Percentiles rank a stretch among this genome's conserved stretches.
These are phyloP conservation scores for Ceratocystis huliohia DNA, from an alignment of 2,329 filamentous ascomycete genomes.

Conservation along the genomic window DNA sequence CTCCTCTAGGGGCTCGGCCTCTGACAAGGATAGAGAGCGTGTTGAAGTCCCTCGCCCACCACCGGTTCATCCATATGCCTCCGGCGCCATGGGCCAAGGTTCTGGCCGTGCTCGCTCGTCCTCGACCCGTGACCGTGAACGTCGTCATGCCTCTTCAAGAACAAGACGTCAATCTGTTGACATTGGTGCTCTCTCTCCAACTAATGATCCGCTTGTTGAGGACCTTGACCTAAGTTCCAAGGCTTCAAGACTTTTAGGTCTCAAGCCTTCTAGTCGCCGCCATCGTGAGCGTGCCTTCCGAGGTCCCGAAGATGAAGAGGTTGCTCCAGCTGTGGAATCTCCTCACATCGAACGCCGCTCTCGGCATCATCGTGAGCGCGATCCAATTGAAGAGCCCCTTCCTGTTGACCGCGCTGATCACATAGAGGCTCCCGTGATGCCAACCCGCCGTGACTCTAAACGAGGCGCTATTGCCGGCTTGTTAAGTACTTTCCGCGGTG, in stretches of 20 bases:
- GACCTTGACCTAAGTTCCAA: slow-evolving; percentile 38
- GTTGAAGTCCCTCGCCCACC: slow-evolving; percentile 39
- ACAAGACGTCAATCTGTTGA: slow-evolving; percentile 60
- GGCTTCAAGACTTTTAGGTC: slow-evolving; percentile 63
- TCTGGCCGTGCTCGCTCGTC: slow-evolving; percentile 53
- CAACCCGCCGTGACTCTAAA: slow-evolving; percentile 17
- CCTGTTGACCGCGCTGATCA: neutral
- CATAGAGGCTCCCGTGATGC: slow-evolving; percentile 1
- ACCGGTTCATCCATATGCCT: slow-evolving; percentile 42
- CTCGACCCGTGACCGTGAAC: slow-evolving; percentile 46
- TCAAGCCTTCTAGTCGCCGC: slow-evolving; percentile 30
- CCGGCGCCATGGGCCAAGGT: neutral
- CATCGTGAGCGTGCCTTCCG: slow-evolving; percentile 20
- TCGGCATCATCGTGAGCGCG: slow-evolving; percentile 14
- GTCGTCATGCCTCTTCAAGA: slow-evolving; percentile 42
- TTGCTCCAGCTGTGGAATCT: slow-evolving; percentile 12
- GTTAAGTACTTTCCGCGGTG: slow-evolving; percentile 46
- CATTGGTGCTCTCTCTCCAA: slow-evolving; percentile 25
- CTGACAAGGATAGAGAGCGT: slow-evolving; percentile 32
- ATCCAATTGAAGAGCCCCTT: slow-evolving; percentile 5
- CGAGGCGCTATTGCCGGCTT: slow-evolving; percentile 38
- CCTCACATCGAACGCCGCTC: slow-evolving; percentile 12
- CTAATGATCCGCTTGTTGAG: neutral
- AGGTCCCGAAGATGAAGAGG: slow-evolving; percentile 20
- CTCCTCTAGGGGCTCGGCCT: slow-evolving; percentile 19